phyloP scores from a whole-genome alignment of 1,139 yeast genomes.

The Yamadazyma triangularis region DNA sequence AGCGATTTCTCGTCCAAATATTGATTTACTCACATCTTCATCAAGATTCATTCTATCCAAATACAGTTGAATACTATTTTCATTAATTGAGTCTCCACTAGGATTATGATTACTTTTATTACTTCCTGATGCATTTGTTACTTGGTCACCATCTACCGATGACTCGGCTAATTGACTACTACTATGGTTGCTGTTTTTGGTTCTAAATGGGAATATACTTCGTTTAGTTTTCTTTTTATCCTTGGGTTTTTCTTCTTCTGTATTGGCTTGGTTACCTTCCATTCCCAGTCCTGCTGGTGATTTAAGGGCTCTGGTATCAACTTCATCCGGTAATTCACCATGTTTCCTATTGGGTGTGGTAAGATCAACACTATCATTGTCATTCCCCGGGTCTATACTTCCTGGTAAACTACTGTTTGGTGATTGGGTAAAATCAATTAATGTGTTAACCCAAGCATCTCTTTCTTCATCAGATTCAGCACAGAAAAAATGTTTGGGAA shows the following conservation, averaged over 20 bases:
- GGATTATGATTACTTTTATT: not conserved
- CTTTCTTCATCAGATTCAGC: conserved; percentile 81
- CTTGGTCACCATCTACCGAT: not conserved
- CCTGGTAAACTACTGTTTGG: conserved; percentile 9
- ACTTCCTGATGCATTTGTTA: not conserved
- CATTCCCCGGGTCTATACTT: conserved; percentile 12
- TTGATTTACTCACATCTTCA: conserved; percentile 28
- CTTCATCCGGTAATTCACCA: not conserved
- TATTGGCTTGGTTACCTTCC: conserved; percentile 10
- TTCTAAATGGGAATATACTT: conserved; percentile 56
- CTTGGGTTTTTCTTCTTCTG: conserved; percentile 21
- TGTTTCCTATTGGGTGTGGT: conserved; percentile 1
- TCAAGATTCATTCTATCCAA: conserved; percentile 39
- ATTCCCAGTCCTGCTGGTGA: conserved; percentile 12
- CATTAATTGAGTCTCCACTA: conserved; percentile 7
- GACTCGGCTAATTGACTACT: conserved; percentile 5
- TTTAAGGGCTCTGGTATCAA: conserved; percentile 2
- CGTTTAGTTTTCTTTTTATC: conserved; percentile 48
- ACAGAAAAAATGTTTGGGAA: conserved; percentile 66
- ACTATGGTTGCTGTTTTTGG: conserved; percentile 1
- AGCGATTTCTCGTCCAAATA: conserved; percentile 66
- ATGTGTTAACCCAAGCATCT: conserved; percentile 68
- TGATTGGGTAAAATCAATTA: conserved; percentile 33
- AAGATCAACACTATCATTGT: conserved; percentile 10
- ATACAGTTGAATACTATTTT: conserved; percentile 29